Base-by-base conservation (phyloP, 805 yeast genomes). In the Candida tibetensis region DNA sequence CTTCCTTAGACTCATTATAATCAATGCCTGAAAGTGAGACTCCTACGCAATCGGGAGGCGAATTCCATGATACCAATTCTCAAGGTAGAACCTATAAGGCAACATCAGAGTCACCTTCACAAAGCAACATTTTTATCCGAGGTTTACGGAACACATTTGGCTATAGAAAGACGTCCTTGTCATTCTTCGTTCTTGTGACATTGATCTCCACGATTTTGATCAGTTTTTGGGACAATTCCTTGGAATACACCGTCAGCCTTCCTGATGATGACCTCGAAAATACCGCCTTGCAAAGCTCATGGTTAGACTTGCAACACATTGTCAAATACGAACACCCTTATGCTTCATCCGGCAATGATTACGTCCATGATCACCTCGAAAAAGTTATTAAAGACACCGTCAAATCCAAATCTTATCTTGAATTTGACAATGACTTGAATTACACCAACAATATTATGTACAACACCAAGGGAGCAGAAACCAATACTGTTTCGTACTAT, bases 271-370 rank as follows among this genome's bases (percentile, higher is more conserved):
- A 69, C 26, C 67, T 73, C 0, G 64, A 62, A 28, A 46, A 52
- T 5, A 50, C 63, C 5, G 37, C 66, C 1, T 53, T 72, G 7
- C 53, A 52, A 42, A 69, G 85, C 2, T 40, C 69, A 12, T 90
- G 96, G 96, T 44, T 60, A 2, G 85, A 82, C 51, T 66, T 90
- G 34, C 95, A 88, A 55, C 56, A 62, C 3, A 81, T 90, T 8
- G 83, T 93, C 0, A 51, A 62, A 22, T 55, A 70, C 18, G 80
- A 79, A 37, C 97, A 90, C 61, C 88, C 96, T 1, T 90, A 84
- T 59, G 77, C 79, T 17, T 82, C 95, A 0, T 77, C 68, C 41
- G 85, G 81, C 10, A 89, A 87, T 60, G 91, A 83, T 57, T 68
- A 66, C 21, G 88, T 89, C 10, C 91, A 84, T 57, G 82, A 79